Evolutionary conservation across 495 filamentous ascomycete species (phyloP).

Genomic region (Penicillium lagena): DNA sequence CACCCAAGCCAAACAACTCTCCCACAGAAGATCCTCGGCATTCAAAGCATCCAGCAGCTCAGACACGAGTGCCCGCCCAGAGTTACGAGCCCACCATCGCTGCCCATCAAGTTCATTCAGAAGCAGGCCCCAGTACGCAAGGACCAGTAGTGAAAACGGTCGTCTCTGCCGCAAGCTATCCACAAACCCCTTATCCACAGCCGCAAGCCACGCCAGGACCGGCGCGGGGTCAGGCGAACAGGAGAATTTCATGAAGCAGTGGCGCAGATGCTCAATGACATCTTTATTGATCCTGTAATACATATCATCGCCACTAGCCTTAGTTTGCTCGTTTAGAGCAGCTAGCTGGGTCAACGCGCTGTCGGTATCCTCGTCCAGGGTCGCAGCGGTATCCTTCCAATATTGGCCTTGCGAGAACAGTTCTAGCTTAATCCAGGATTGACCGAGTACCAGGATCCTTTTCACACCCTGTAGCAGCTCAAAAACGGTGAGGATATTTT

Average conservation of each 20-base stretch:
- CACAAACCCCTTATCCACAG: constrained; percentile 1
- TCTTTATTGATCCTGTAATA: background rate
- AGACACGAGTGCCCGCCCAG: background rate
- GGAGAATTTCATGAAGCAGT: background rate
- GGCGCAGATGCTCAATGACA: background rate
- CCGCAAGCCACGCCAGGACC: constrained; percentile 1
- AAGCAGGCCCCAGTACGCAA: constrained; percentile 3
- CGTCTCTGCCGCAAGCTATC: background rate
- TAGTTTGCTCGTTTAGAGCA: background rate
- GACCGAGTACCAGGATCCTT: background rate
- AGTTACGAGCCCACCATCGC: constrained; percentile 1
- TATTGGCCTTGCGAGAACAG: background rate
- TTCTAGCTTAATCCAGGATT: background rate
- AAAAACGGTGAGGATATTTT: constrained; percentile 2
- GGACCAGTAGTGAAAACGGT: constrained; percentile 1
- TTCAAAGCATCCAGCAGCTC: constrained; percentile 1
- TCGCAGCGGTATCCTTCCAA: background rate
- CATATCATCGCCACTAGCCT: background rate
- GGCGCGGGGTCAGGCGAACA: background rate
- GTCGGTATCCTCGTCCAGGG: background rate
- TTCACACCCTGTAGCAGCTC: constrained; percentile 4
- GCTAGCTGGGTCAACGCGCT: background rate
- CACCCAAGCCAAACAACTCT: background rate
- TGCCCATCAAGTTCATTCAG: background rate
- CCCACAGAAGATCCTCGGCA: background rate